phyloP scores from a whole-genome alignment of 78 protist species.

The Polysphondylium violaceum region DNA sequence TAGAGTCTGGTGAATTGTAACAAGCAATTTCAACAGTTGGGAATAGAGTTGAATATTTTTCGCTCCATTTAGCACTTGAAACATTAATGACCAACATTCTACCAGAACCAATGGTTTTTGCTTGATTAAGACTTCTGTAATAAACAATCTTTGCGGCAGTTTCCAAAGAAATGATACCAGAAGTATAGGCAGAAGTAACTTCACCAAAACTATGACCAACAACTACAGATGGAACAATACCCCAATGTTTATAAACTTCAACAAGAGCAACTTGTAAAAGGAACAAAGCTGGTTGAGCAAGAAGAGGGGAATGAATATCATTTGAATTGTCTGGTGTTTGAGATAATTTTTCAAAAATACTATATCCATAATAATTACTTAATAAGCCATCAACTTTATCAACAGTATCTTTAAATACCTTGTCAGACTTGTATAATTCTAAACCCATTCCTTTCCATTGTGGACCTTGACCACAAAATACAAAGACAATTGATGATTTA shows the following conservation, averaged over 20 bases:
- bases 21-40: conserved; percentile 57
- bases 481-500: conserved; percentile 33
- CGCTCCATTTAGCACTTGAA: not conserved
- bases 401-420: conserved; percentile 18
- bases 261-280: conserved; percentile 53
- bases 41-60: not conserved
- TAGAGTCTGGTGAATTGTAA: conserved; percentile 47
- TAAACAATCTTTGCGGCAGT: conserved; percentile 51
- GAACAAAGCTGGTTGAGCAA: conserved; percentile 71
- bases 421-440: conserved; percentile 15
- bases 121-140: conserved; percentile 34
- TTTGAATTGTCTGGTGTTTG: not conserved
- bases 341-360: conserved; percentile 2
- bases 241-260: conserved; percentile 28
- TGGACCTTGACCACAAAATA: conserved; percentile 84
- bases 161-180: conserved; percentile 41
- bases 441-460: conserved; percentile 80
- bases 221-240: conserved; percentile 45
- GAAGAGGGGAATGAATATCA: conserved; percentile 19
- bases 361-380: conserved; percentile 29
- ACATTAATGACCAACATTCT: conserved; percentile 39
- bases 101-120: conserved; percentile 48
- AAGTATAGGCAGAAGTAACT: conserved; percentile 38
- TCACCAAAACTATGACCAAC: conserved; percentile 84
- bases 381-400: conserved; percentile 27